Conservation (phyloP, 768 basidiomycete species). For the Pleurotus sapidus region DNA sequence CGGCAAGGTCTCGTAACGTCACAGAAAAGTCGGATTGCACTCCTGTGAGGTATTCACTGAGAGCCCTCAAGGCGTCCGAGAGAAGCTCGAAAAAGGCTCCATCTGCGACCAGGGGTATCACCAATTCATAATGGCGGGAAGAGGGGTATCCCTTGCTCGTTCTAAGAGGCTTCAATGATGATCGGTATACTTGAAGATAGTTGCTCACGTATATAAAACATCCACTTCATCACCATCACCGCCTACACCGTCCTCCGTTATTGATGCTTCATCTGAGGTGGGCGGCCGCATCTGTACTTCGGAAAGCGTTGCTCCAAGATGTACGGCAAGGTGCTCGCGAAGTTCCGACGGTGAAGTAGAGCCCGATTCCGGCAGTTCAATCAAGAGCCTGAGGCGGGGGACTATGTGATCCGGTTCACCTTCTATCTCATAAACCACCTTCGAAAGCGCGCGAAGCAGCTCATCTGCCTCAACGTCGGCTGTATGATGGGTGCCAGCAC, state of each 20-base stretch:
- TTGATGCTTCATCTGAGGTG: too few relatives aligned
- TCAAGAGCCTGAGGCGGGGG: conserved; percentile 55
- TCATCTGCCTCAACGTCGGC: conserved; percentile 4
- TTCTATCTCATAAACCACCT: conserved; percentile 57
- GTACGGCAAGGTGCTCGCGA: too few relatives aligned
- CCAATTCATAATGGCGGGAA: conserved; percentile 42
- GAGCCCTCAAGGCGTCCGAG: conserved; percentile 53
- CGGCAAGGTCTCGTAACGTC: conserved; percentile 34
- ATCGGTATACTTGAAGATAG: conserved; percentile 7
- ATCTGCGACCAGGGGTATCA: conserved; percentile 81
- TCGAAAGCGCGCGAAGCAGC: conserved; percentile 14
- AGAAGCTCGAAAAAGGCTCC: conserved; percentile 78
- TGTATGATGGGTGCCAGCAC: background rate
- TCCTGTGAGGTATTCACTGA: conserved; percentile 43
- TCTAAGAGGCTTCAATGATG: background rate
- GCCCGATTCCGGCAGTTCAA: conserved; percentile 25
- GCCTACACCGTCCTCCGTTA: too few relatives aligned
- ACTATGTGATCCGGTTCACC: conserved; percentile 45
- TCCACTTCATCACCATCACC: too few relatives aligned
- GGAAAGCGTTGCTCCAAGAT: too few relatives aligned
- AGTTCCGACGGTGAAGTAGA: conserved; percentile 10
- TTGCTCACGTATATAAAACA: background rate
- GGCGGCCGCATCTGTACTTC: too few relatives aligned
- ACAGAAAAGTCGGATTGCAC: conserved; percentile 50
- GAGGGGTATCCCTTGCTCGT: background rate